Evolutionary conservation across 192 early-diverging fungal species (phyloP).

Genomic region (Obelidium mucronatum): DNA sequence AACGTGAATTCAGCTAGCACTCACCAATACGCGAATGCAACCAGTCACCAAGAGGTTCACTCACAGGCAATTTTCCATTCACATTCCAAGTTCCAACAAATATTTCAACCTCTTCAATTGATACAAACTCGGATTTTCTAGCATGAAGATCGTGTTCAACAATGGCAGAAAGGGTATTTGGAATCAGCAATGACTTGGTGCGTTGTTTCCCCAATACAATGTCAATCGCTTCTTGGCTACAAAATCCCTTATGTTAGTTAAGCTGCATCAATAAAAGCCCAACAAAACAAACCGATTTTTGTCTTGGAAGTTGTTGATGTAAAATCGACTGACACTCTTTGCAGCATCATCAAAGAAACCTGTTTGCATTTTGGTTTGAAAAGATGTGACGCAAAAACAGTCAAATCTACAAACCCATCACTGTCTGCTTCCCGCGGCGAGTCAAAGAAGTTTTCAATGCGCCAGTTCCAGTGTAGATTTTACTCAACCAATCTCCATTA

Average conservation of each 20-base stretch:
- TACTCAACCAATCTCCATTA: conserved; percentile 93
- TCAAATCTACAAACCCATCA: conserved; percentile 52
- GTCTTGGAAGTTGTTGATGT: conserved; percentile 97
- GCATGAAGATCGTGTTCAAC: conserved; percentile 43
- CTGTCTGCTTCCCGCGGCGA: conserved; percentile 85
- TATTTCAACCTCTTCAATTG: conserved; percentile 64
- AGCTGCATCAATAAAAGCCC: background rate
- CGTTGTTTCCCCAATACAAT: conserved; percentile 71
- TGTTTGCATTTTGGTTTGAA: conserved; percentile 1
- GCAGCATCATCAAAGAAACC: conserved; percentile 91
- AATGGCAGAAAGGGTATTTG: conserved; percentile 47
- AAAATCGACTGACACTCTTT: conserved; percentile 91
- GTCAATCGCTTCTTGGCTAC: conserved; percentile 92
- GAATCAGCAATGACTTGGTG: conserved; percentile 41
- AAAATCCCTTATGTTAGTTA: too few species aligned
- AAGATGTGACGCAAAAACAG: conserved; percentile 6
- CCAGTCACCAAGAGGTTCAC: conserved; percentile 68
- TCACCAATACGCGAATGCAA: conserved; percentile 50
- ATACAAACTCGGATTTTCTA: conserved; percentile 61
- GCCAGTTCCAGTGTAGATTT: conserved; percentile 95
- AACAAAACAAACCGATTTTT: conserved; percentile 57
- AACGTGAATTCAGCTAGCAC: too few species aligned
- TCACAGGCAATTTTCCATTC: conserved; percentile 74
- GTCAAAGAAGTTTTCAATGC: conserved; percentile 93
- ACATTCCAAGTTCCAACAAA: conserved; percentile 92